Conservation (phyloP, 257 asterid genomes). For the Forsythia suspensa region DNA sequence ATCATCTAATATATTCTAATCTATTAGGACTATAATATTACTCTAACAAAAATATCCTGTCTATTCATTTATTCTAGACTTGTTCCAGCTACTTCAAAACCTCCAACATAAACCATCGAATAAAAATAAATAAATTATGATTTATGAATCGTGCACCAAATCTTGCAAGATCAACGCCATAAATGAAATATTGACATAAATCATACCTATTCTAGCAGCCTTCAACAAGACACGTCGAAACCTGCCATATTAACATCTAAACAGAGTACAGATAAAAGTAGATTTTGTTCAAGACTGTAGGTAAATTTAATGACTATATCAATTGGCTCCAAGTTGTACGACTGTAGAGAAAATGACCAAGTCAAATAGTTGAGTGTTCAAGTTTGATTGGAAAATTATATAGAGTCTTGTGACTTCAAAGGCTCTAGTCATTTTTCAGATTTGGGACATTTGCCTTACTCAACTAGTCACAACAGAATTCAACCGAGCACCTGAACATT, state of each 20-base stretch:
- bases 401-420: neutral
- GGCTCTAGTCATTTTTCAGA: neutral
- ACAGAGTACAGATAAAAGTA: conserved; percentile 17
- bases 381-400: neutral
- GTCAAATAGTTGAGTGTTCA: neutral
- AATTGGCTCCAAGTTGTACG: conserved; percentile 3
- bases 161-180: neutral
- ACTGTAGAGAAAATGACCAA: conserved; percentile 9
- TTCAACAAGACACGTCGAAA: conserved; percentile 57
- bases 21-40: no score
- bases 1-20: no score
- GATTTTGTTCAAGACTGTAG: neutral
- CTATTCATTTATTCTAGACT: neutral
- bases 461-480: neutral
- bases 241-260: conserved; percentile 34
- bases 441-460: neutral
- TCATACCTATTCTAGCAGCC: conserved; percentile 56
- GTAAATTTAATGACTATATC: neutral
- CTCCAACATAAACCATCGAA: neutral
- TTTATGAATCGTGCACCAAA: conserved; percentile 11
- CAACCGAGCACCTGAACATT: neutral
- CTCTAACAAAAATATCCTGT: neutral
- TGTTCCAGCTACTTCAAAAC: neutral
- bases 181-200: conserved; percentile 2
- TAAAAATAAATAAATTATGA: neutral